Base-by-base conservation (phyloP, 768 basidiomycete species). In the Cyathus striatus region DNA sequence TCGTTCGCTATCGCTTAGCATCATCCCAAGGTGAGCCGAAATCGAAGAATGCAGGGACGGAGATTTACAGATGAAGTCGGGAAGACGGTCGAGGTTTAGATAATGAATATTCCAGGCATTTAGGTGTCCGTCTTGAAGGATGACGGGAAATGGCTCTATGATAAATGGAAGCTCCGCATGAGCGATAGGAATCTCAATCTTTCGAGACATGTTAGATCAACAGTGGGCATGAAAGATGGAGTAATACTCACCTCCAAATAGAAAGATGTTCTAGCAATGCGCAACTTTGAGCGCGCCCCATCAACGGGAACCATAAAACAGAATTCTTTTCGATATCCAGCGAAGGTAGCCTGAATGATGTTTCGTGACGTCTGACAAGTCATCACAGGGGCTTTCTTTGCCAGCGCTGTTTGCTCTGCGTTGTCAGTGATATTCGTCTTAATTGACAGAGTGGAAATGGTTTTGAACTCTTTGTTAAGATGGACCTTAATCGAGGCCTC, bases 181-280 rank as follows among this genome's bases (percentile, higher is more conserved):
- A 41, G 35, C 43, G 56, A 46, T 38, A 5, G 47, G 65, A 27
- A 54, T 54, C 14, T 58, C 58, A 23, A 64, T 43, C 59, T 63
- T 22, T 36, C 27, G 13, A 41, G 16, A 44, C 43, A 37, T 46
- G 20, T 57, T 47, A 24, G 50, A n/a, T n/a, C n/a, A n/a, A n/a
- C n/a, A n/a, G n/a, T n/a, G n/a, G n/a, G n/a, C n/a, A n/a, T n/a
- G n/a, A n/a, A n/a, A n/a, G n/a, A n/a, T 20, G n/a, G 52, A 53
- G 47, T 10, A 54, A 42, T 10, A 61, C 59, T 60, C 54, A 68
- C 64, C 54, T 72, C 68, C 5, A 81, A 57, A 44, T 75, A 82
- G 20, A 55, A 64, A 1, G 78, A 81, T 48, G 75, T 78, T 27
- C 79, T 66, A 6, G 80, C 79, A 24, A 81, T 49, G 4, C 76